Conservation (phyloP, 495 filamentous ascomycete genomes). For the Annulohypoxylon stygium region DNA sequence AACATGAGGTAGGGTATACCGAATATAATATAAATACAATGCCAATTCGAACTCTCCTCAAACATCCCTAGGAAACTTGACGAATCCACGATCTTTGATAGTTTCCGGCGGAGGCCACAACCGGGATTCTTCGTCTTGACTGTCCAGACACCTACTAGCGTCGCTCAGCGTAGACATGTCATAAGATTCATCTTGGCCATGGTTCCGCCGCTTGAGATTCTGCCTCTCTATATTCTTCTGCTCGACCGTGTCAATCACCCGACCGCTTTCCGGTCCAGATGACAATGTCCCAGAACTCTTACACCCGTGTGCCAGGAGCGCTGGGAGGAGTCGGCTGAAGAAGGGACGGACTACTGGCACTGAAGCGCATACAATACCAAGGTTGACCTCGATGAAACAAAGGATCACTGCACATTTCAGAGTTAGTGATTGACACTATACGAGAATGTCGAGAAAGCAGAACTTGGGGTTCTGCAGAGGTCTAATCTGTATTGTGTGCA, state of each 20-base stretch:
- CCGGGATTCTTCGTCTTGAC: slow-evolving; percentile 29
- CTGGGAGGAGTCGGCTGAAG: slow-evolving; percentile 54
- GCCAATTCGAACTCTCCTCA: slow-evolving; percentile 7
- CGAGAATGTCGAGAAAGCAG: neutral
- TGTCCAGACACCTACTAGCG: slow-evolving; percentile 10
- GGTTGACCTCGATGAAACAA: slow-evolving; percentile 65
- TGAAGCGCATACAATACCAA: slow-evolving; percentile 65
- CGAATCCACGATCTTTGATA: neutral
- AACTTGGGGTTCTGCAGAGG: too few relatives aligned
- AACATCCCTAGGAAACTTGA: neutral
- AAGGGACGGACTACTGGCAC: slow-evolving; percentile 62
- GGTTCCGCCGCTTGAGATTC: slow-evolving; percentile 23
- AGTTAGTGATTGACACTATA: slow-evolving; percentile 1
- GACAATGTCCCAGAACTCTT: slow-evolving; percentile 13
- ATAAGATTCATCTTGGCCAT: slow-evolving; percentile 26
- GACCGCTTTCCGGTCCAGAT: slow-evolving; percentile 19
- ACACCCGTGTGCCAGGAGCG: slow-evolving; percentile 46
- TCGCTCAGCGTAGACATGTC: slow-evolving; percentile 25
- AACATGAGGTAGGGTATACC: neutral
- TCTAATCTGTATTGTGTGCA: neutral
- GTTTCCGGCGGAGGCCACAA: slow-evolving; percentile 20
- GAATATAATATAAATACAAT: slow-evolving; percentile 21
- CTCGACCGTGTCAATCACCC: slow-evolving; percentile 22
- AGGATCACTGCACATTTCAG: slow-evolving; percentile 51
- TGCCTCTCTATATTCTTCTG: slow-evolving; percentile 29